phyloP scores from a whole-genome alignment of 345 rosid genomes.

The Rhodomyrtus tomentosa region DNA sequence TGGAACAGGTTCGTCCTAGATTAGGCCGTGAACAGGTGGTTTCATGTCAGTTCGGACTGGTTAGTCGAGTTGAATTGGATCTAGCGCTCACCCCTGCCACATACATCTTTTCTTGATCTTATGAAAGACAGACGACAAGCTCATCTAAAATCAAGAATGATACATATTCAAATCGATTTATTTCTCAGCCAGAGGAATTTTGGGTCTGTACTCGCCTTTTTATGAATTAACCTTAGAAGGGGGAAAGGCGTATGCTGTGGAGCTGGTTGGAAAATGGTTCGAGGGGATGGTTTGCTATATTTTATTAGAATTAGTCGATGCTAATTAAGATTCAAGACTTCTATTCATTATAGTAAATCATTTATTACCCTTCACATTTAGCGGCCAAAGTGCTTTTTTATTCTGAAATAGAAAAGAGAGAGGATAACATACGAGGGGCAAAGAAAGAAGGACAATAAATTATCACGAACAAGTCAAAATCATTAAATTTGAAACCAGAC shows the following conservation, averaged over 20 bases:
- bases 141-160: not conserved
- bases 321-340: not conserved
- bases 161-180: not conserved
- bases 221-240: not conserved
- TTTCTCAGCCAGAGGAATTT: not conserved
- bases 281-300: not conserved
- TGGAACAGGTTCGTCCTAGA: not conserved
- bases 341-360: not conserved
- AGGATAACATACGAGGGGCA: not conserved
- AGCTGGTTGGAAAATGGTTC: no score
- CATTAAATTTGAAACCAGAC: not conserved
- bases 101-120: not conserved
- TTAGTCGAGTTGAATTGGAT: not conserved
- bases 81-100: not conserved
- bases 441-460: not conserved
- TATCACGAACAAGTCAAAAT: not conserved
- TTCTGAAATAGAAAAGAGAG: not conserved
- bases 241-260: no score
- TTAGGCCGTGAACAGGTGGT: not conserved
- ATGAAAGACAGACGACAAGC: not conserved
- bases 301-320: not conserved
- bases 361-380: not conserved
- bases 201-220: not conserved
- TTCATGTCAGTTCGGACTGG: not conserved
- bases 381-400: not conserved